A percentile compares a stretch with the other conserved stretches of the same genome.
These are phyloP conservation scores for Aureobasidium subglaciale DNA, from an alignment of 2,329 filamentous ascomycete species.

Conservation along the genomic window DNA sequence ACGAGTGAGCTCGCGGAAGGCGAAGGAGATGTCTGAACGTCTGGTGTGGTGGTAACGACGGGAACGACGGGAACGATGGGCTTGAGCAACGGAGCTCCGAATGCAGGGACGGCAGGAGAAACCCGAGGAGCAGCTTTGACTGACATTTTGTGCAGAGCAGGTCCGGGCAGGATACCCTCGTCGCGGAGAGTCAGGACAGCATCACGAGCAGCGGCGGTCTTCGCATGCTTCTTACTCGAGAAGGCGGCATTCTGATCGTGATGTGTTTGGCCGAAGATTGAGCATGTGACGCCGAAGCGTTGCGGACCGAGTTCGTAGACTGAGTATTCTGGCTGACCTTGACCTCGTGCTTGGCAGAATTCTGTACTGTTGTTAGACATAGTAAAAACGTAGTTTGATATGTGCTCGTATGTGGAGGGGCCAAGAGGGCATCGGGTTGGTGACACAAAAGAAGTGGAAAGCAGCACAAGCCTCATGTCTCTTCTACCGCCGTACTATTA, in stretches of 20 bases:
- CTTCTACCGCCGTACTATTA: no score
- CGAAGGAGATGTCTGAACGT: neutral
- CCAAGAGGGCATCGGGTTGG: no score
- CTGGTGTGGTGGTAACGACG: neutral
- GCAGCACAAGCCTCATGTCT: no score
- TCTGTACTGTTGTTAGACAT: neutral
- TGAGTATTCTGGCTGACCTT: neutral
- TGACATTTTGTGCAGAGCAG: no score
- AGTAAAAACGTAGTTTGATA: no score
- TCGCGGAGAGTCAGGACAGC: slow-evolving; percentile 2
- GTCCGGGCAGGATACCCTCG: neutral
- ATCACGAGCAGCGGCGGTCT: slow-evolving; percentile 6
- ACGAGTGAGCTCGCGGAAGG: neutral
- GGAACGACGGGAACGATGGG: neutral
- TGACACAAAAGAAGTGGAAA: neutral
- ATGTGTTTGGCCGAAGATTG: neutral
- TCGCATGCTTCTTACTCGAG: slow-evolving; percentile 7
- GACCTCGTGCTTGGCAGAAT: neutral
- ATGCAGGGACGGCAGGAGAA: neutral
- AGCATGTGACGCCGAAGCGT: slow-evolving; percentile 12
- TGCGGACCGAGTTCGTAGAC: slow-evolving; percentile 7
- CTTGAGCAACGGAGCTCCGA: neutral
- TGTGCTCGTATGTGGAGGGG: no score
- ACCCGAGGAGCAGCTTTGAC: neutral
- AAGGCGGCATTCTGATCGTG: neutral